phyloP scores from a whole-genome alignment of 2,329 filamentous ascomycete species.

The Geosmithia putterillii region DNA sequence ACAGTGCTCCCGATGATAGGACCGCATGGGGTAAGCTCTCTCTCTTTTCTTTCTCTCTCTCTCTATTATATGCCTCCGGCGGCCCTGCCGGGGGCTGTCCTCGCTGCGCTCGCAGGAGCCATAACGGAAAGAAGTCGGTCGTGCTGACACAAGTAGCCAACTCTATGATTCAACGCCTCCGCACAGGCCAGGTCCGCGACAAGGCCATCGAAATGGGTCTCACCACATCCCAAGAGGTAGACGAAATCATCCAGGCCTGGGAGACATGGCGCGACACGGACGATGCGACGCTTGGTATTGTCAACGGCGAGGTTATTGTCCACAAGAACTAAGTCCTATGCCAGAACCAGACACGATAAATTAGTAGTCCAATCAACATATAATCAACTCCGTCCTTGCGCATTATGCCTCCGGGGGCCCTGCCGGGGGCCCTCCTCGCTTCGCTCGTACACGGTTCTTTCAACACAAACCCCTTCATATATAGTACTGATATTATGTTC shows the following conservation, averaged over 20 bases:
- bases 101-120: no score
- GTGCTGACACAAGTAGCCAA: constrained; percentile 6
- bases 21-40: constrained; percentile 12
- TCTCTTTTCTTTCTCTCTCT: neutral
- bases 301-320: constrained; percentile 15
- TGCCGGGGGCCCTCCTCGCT: no score
- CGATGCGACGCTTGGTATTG: constrained; percentile 14
- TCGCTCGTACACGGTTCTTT: no score
- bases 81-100: no score
- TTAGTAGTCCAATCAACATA: neutral
- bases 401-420: no score
- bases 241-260: constrained; percentile 15
- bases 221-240: constrained; percentile 11
- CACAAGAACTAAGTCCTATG: no score
- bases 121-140: neutral
- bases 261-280: constrained; percentile 11
- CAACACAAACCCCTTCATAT: no score
- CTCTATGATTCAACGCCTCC: constrained; percentile 12
- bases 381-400: no score
- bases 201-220: constrained; percentile 13
- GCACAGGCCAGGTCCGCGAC: constrained; percentile 9
- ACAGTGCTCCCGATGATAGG: constrained; percentile 11
- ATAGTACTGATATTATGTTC: no score
- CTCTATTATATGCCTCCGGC: neutral
- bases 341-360: no score